A percentile compares a stretch with the other conserved stretches of the same genome.
phyloP scores from a whole-genome alignment of 768 basidiomycete species.

The Kwoniella sp. region DNA sequence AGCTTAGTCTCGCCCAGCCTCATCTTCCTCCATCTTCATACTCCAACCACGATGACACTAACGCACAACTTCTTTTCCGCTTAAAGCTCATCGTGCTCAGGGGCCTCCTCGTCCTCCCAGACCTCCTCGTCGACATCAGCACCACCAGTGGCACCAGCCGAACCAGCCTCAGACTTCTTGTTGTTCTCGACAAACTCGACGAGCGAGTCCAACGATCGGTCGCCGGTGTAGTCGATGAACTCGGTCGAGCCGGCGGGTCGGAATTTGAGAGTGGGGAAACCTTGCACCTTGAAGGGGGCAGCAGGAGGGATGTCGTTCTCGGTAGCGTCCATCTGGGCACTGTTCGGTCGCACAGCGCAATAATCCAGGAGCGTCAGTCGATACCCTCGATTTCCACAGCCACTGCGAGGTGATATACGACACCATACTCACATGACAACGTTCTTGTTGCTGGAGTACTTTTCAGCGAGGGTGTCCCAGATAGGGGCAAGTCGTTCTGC shows the following conservation, averaged over 20 bases:
- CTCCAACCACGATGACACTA: neutral
- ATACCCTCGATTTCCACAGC: no score
- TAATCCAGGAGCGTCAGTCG: neutral
- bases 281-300: slow-evolving; percentile 80
- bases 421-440: slow-evolving; percentile 69
- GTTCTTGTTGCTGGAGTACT: slow-evolving; percentile 71
- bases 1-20: neutral
- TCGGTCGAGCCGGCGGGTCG: slow-evolving; percentile 82
- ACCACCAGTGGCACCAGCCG: slow-evolving; percentile 26
- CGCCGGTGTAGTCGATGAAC: slow-evolving; percentile 93
- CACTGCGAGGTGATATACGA: neutral
- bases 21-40: neutral
- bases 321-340: slow-evolving; percentile 90
- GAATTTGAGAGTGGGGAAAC: slow-evolving; percentile 91
- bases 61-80: no score
- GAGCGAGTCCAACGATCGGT: slow-evolving; percentile 74
- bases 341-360: slow-evolving; percentile 5
- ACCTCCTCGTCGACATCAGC: slow-evolving; percentile 30
- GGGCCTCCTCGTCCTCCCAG: slow-evolving; percentile 38
- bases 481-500: slow-evolving; percentile 77
- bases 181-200: slow-evolving; percentile 79
- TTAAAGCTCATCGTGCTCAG: slow-evolving; percentile 56
- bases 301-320: slow-evolving; percentile 92
- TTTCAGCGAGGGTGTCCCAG: slow-evolving; percentile 88
- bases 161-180: slow-evolving; percentile 64